A percentile compares a stretch with the other conserved stretches of the same genome.
These are phyloP conservation scores for Leucocoprinus birnbaumii DNA, from an alignment of 768 basidiomycete species.

Conservation along the genomic window DNA sequence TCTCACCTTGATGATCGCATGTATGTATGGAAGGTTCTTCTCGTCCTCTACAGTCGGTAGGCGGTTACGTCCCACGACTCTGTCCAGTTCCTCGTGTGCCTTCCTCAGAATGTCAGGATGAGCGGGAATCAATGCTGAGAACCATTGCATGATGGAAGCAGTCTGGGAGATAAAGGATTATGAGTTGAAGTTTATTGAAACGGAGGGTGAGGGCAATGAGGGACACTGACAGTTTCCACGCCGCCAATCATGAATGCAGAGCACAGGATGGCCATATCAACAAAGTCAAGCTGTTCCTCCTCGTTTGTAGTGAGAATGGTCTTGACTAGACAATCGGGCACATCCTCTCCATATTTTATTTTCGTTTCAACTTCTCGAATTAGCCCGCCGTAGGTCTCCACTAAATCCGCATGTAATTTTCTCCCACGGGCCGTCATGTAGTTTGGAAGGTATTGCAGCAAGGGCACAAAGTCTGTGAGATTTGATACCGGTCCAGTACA, in stretches of 20 bases:
- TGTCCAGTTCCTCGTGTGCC: conserved; percentile 22
- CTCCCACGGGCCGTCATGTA: conserved; percentile 33
- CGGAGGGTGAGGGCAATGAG: not conserved
- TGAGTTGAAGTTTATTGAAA: too few species aligned
- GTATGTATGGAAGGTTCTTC: conserved; percentile 15
- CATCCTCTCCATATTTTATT: conserved; percentile 31
- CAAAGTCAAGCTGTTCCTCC: conserved; percentile 31
- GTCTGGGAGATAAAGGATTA: conserved; percentile 28
- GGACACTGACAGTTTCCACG: conserved; percentile 34
- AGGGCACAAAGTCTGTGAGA: conserved; percentile 39
- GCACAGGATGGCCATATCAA: conserved; percentile 38
- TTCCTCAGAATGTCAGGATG: conserved; percentile 17
- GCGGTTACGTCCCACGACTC: conserved; percentile 12
- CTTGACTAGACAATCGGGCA: conserved; percentile 44
- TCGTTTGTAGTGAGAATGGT: conserved; percentile 29
- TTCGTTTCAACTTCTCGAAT: conserved; percentile 32
- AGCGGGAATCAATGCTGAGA: conserved; percentile 26
- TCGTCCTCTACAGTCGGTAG: conserved; percentile 18
- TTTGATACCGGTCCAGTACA: conserved; percentile 43
- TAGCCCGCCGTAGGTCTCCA: conserved; percentile 37
- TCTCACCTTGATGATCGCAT: conserved; percentile 16
- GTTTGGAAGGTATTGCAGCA: conserved; percentile 39
- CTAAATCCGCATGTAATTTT: conserved; percentile 35
- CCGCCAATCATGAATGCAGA: conserved; percentile 43
- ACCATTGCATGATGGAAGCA: conserved; percentile 36